phyloP scores from a whole-genome alignment of 768 basidiomycete genomes.

The Paxillus involutus region DNA sequence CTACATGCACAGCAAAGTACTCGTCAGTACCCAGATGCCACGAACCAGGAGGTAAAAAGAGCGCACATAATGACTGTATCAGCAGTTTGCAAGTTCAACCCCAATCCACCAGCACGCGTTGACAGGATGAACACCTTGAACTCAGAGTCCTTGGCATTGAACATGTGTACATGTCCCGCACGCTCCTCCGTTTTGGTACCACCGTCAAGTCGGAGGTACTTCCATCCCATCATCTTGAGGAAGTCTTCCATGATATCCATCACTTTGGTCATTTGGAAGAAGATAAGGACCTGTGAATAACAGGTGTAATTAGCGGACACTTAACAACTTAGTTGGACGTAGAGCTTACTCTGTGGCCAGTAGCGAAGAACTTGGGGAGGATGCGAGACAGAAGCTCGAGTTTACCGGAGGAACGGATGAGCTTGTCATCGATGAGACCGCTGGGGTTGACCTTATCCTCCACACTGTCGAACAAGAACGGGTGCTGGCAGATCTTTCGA shows the following conservation, averaged over 20 bases:
- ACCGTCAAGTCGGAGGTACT: conserved; percentile 92
- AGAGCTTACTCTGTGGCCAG: conserved; percentile 77
- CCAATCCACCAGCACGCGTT: conserved; percentile 90
- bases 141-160: conserved; percentile 88
- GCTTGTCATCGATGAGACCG: conserved; percentile 78
- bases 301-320: conserved; percentile 2
- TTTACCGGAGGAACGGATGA: conserved; percentile 89
- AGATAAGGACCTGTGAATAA: conserved; percentile 78
- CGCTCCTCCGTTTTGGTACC: conserved; percentile 96
- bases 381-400: conserved; percentile 89
- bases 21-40: conserved; percentile 9
- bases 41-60: neutral
- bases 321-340: neutral
- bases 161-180: conserved; percentile 78
- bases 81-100: conserved; percentile 93
- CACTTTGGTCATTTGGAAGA: conserved; percentile 99
- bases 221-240: conserved; percentile 81
- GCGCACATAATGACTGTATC: conserved; percentile 94
- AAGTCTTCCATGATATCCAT: conserved; percentile 99
- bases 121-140: conserved; percentile 92
- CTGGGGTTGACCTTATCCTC: conserved; percentile 91
- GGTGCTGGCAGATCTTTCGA: conserved; percentile 97
- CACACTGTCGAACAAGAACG: conserved; percentile 93
- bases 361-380: conserved; percentile 91
- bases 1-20: conserved; percentile 33